phyloP scores from a whole-genome alignment of 2,329 filamentous ascomycete species.

The Fonsecaea pugnacius region DNA sequence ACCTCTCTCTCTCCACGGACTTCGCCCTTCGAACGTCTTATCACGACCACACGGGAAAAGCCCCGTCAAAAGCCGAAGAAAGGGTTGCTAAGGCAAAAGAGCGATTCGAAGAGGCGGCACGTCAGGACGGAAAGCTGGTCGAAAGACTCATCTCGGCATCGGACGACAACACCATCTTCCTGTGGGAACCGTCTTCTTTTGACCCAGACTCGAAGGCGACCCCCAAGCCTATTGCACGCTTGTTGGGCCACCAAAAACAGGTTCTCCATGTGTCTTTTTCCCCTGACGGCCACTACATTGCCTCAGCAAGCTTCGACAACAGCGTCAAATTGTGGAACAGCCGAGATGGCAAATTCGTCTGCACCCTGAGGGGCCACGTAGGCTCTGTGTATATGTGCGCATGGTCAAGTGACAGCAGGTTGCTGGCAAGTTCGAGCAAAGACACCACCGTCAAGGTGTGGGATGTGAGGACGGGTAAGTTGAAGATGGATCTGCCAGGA shows the following conservation, averaged over 20 bases:
- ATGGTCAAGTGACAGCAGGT: conserved; percentile 89
- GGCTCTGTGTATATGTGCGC: conserved; percentile 89
- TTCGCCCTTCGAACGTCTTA: conserved; percentile 84
- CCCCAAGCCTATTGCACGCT: conserved; percentile 81
- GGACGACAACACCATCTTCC: conserved; percentile 94
- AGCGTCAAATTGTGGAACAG: conserved; percentile 91
- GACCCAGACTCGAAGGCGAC: conserved; percentile 50
- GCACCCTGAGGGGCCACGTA: conserved; percentile 85
- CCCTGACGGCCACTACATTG: conserved; percentile 83
- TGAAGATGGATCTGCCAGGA: conserved; percentile 81
- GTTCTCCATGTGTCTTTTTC: conserved; percentile 96
- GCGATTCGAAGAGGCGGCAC: conserved; percentile 84
- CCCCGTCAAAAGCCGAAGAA: conserved; percentile 70
- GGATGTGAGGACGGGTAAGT: conserved; percentile 83
- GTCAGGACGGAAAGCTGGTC: conserved; percentile 72
- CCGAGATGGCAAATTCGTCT: conserved; percentile 78
- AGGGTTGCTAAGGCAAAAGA: conserved; percentile 76
- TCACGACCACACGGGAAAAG: conserved; percentile 77
- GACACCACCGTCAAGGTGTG: conserved; percentile 95
- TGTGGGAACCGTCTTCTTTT: conserved; percentile 76
- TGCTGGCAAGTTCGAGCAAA: conserved; percentile 84
- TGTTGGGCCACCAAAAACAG: conserved; percentile 94
- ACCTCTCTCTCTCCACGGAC: conserved; percentile 90
- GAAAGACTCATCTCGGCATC: conserved; percentile 88
- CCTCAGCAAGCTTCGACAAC: conserved; percentile 90